Evolutionary conservation across 345 rosid species (phyloP), one percentile per base, ranked within the genome.

Genomic region (Noccaea bulbosa): DNA sequence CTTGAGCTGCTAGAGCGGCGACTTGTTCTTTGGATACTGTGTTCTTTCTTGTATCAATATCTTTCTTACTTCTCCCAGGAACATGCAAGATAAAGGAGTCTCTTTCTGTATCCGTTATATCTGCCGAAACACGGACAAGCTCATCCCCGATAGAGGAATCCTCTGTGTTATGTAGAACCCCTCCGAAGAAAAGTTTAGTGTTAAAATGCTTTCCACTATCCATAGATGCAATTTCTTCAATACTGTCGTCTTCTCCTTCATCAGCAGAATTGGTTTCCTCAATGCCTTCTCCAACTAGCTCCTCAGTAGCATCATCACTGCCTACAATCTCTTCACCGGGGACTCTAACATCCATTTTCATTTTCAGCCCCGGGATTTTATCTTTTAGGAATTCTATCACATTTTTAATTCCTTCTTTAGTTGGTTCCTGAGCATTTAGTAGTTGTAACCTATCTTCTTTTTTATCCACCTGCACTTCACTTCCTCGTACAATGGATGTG

Each of bases 351-450:
- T 93, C 85, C 91, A 82, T 84, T 83, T 86, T 91, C 55, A 91
- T 84, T 78, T 89, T 91, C 65, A 94, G 62, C 71, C 94, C 99
- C 9, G 99, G 96, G 78, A 94, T 94, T 81, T 85, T 91, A 58
- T 94, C 96, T 82, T 89, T 94, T 37, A 94, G 89, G 83, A 86
- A 94, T 43, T 91, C 89, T 53, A 94, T 83, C 62, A 94, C 96
- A 59, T 90, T 89, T 87, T 86, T 82, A 71, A 94, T 91, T 77
- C 95, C 95, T 77, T 89, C 97, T 81, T 89, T 97, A 44, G 91
- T 91, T 37, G 87, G 87, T 78, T 83, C 96, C 71, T 88, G 94
- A 50, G 79, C 69, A 78, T 83, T 80, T 75, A 87, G 70, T 77
- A 84, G 84, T 73, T 80, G 30, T 27, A 27, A 3, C 30, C 30